phyloP scores from a whole-genome alignment of 2,329 filamentous ascomycete species.

The Xylaria sp. region DNA sequence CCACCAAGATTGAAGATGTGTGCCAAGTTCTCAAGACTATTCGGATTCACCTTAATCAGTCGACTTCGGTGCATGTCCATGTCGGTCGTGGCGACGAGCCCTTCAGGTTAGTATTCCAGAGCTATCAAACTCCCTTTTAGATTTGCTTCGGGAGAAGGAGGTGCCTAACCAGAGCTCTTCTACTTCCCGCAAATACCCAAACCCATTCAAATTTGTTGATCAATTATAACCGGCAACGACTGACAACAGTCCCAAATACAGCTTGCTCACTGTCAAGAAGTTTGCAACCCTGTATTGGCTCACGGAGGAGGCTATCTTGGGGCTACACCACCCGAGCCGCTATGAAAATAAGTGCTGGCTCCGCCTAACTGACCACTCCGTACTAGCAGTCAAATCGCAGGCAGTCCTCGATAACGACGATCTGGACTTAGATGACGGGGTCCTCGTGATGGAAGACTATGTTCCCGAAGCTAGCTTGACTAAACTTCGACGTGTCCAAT shows the following conservation, averaged over 20 bases:
- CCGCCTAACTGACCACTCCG: conserved; percentile 24
- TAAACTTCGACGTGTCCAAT: conserved; percentile 1
- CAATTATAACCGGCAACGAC: not conserved
- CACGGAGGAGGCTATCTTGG: conserved; percentile 36
- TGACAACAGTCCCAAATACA: conserved; percentile 7
- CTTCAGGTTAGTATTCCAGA: conserved; percentile 32
- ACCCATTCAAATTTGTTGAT: not conserved
- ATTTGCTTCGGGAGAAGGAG: not conserved
- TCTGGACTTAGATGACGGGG: not conserved
- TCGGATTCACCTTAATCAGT: conserved; percentile 42
- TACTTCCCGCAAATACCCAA: not conserved
- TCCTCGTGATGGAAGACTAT: conserved; percentile 23
- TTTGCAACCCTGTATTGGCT: conserved; percentile 40
- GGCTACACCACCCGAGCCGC: conserved; percentile 44
- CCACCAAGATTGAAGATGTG: conserved; percentile 34
- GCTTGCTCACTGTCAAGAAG: conserved; percentile 43
- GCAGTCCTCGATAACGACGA: not conserved
- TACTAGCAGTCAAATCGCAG: conserved; percentile 13
- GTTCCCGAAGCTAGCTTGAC: conserved; percentile 22
- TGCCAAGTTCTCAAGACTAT: conserved; percentile 37
- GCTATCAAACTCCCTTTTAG: not conserved
- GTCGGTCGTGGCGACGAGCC: conserved; percentile 44
- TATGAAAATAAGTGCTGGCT: conserved; percentile 25
- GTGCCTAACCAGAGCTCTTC: not conserved
- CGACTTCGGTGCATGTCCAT: conserved; percentile 43